These are phyloP conservation scores for Polyporus arcularius DNA, from an alignment of 768 basidiomycete species.

Conservation along the genomic window DNA sequence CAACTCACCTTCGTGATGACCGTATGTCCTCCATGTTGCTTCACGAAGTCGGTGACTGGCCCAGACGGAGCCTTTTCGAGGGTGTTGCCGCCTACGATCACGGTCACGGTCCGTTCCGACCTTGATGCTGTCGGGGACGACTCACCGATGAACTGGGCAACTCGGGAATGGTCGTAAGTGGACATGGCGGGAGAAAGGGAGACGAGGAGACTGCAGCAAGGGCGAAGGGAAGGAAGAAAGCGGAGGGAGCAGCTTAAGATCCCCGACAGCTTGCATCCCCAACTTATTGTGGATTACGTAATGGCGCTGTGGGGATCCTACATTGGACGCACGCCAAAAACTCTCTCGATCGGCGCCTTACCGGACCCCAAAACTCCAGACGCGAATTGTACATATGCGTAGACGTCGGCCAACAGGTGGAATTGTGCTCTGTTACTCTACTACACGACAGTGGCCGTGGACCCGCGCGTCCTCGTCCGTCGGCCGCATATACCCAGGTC, in stretches of 20 bases:
- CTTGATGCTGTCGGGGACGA: slow-evolving; percentile 16
- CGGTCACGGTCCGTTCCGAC: slow-evolving; percentile 12
- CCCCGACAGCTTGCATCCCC: slow-evolving; percentile 19
- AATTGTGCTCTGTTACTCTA: too few relatives aligned
- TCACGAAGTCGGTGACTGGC: slow-evolving; percentile 88
- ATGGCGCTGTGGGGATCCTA: slow-evolving; percentile 10
- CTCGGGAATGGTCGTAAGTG: slow-evolving; percentile 57
- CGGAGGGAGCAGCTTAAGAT: slow-evolving; percentile 9
- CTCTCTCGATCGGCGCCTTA: slow-evolving; percentile 2
- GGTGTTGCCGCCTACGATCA: slow-evolving; percentile 80
- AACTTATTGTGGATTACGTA: slow-evolving; percentile 20
- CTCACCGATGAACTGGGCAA: slow-evolving; percentile 65
- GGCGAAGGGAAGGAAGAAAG: slow-evolving; percentile 7
- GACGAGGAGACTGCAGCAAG: not conserved
- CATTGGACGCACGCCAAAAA: slow-evolving; percentile 8
- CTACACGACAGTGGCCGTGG: too few relatives aligned
- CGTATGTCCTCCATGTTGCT: slow-evolving; percentile 89
- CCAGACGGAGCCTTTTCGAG: slow-evolving; percentile 81
- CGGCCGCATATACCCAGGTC: too few relatives aligned
- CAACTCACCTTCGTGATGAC: slow-evolving; percentile 90
- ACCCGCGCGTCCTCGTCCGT: too few relatives aligned
- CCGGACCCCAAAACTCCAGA: not conserved
- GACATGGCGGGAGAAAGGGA: slow-evolving; percentile 26
- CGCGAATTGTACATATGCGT: not conserved
- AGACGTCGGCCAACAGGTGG: too few relatives aligned